Percentiles rank a stretch among this genome's conserved stretches.
Evolutionary conservation across 2,329 filamentous ascomycete species (phyloP).

Genomic region (Colletotrichum sojae): DNA sequence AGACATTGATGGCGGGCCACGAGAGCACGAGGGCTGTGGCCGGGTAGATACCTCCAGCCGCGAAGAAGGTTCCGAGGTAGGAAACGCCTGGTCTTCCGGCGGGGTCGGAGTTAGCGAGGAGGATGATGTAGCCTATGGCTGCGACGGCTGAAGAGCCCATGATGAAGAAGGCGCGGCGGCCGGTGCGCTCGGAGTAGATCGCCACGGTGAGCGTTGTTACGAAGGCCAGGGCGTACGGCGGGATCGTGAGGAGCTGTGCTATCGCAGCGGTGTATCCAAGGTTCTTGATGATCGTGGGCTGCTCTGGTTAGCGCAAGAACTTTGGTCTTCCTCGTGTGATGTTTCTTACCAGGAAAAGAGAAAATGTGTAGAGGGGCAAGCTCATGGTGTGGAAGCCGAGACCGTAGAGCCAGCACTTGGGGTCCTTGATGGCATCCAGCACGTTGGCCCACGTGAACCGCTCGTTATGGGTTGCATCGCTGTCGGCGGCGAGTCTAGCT

Average conservation of each 20-base stretch:
- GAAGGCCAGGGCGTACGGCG: constrained; percentile 75
- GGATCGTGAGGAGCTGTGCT: constrained; percentile 73
- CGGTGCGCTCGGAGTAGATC: constrained; percentile 70
- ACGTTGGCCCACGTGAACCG: constrained; percentile 79
- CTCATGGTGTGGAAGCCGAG: constrained; percentile 81
- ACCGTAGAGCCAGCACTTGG: constrained; percentile 81
- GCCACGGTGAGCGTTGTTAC: constrained; percentile 71
- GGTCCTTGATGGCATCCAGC: constrained; percentile 72
- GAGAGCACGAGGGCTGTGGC: constrained; percentile 74
- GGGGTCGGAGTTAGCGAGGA: constrained; percentile 66
- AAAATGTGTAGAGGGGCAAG: constrained; percentile 70
- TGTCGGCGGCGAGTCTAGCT: constrained; percentile 75
- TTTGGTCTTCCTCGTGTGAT: fast-evolving
- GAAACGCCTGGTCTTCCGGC: constrained; percentile 66
- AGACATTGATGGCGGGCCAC: constrained; percentile 81
- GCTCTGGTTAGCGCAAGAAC: too few relatives aligned
- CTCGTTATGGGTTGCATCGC: constrained; percentile 78
- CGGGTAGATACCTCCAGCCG: constrained; percentile 77
- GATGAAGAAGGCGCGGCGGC: constrained; percentile 74
- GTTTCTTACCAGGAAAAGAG: constrained; percentile 65
- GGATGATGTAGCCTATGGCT: constrained; percentile 73
- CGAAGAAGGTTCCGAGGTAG: constrained; percentile 74
- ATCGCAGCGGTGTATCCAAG: constrained; percentile 68
- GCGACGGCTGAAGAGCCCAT: constrained; percentile 69
- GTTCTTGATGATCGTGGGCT: constrained; percentile 67